Conservation (phyloP, 1,139 yeast genomes). For the Nadsonia starkeyi-henricii region DNA sequence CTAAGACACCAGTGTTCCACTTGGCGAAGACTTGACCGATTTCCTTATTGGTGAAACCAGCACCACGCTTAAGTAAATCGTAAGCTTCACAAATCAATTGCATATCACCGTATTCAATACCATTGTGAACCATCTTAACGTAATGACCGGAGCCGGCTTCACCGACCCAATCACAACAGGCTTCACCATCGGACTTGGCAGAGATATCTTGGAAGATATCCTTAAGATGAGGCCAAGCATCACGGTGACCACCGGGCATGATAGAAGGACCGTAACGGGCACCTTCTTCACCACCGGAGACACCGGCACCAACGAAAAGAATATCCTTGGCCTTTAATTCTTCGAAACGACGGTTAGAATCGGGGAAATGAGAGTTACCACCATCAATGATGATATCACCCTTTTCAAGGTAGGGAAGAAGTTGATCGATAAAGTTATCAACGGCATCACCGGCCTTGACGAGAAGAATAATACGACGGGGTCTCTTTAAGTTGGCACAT, state of each 20-base stretch:
- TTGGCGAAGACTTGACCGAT: conserved; percentile 81
- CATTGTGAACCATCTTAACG: conserved; percentile 99
- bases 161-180: conserved; percentile 99
- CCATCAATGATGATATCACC: conserved; percentile 99
- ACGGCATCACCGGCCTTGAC: conserved; percentile 97
- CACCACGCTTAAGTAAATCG: conserved; percentile 88
- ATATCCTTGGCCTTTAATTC: conserved; percentile 81
- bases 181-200: conserved; percentile 95
- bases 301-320: conserved; percentile 96
- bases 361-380: conserved; percentile 99
- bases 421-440: conserved; percentile 77
- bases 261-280: conserved; percentile 98
- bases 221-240: conserved; percentile 98
- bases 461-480: conserved; percentile 85
- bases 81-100: conserved; percentile 97
- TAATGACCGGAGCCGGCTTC: conserved; percentile 98
- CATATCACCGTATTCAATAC: conserved; percentile 99
- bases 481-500: conserved; percentile 81
- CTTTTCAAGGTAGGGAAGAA: conserved; percentile 81
- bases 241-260: conserved; percentile 98
- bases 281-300: conserved; percentile 99
- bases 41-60: conserved; percentile 81
- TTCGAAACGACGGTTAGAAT: conserved; percentile 89
- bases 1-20: conserved; percentile 97
- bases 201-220: conserved; percentile 90